Base-by-base conservation (phyloP, 2,329 filamentous ascomycete genomes). In the Fusarium subtropicale region DNA sequence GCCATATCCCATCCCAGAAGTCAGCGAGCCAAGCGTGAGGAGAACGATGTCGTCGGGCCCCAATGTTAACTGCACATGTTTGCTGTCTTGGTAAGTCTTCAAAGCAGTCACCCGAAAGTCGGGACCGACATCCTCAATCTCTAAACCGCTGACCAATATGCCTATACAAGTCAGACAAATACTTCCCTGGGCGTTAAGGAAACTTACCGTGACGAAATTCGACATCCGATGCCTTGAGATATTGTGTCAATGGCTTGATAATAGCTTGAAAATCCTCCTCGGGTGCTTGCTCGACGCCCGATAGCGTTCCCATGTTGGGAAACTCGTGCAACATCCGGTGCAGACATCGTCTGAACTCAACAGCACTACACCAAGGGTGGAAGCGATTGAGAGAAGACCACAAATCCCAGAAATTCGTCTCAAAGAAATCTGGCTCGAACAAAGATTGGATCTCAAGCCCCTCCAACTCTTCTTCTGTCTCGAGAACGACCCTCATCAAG, bases 371-470 rank as follows among this genome's bases (percentile, higher is more conserved):
- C 73, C 73, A 75, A n/a, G 73, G 73, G 9, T 75, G 73, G 8
- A 75, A 75, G 1, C 73, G 61, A 31, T 75, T 75, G 13, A 75
- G 73, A 2, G 73, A 75, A 3, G 73, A 74, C 73, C 73, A 75
- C 2, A 75, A 24, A 18, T 75, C 73, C 73, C 73, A 75, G 15
- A 75, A 75, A 11, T 75, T 75, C 3, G 73, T 75, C 52, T 75
- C 73, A 20, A 75, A 75, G 15, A 75, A 75, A 42, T 75, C 69
- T 0, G 73, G 73, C 9, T 62, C 73, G 7, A 75, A 75, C 3
- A 75, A n/a, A 1, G 71, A 64, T 20, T 75, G 73, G 3, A 75
- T 75, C 70, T 75, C 73, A 4, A 75, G 53, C 1, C 73, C 73
- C 16, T 75, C 73, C 3, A 75, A 28, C 36, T 73, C 68, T 11